Base-by-base conservation (phyloP, 176 grass and related monocot genomes). In the Ensete glaucum region DNA sequence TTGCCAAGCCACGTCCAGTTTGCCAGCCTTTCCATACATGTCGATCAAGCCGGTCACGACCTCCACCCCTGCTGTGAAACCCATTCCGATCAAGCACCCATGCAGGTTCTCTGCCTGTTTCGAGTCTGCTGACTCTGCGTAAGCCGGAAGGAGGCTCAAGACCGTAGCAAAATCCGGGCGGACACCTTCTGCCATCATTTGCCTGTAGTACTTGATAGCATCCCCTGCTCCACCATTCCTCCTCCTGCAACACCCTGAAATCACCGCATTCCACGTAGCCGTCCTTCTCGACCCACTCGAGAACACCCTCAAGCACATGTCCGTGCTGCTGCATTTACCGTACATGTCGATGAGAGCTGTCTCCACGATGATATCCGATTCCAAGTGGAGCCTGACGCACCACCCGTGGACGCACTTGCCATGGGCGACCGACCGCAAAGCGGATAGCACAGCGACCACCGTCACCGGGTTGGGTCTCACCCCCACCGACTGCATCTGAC, bases 261-360 rank as follows among this genome's bases (percentile, higher is more conserved):
- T 89, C 20, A 87, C 78, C 12, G 86, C 90, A 81, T 92, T 92
- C 86, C 90, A 89, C 56, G 81, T 85, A 63, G 81, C 90, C 15
- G 84, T 84, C 75, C 70, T 78, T 21, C 52, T 63, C 1, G 90
- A 89, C 12, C 86, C 76, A 20, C 60, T 81, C 52, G 71, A n/a
- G 24, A 89, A 72, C 64, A 81, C 78, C 64, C 65, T 26, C 5
- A 58, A 62, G 60, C 81, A 76, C 77, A 85, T 16, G 11, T 82
- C 49, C 73, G 69, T 57, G 54, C 48, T 49, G 23, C 58, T 29
- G 50, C 79, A 86, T 77, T 86, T 92, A 12, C 70, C 82, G 50
- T 89, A 87, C 50, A 68, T 73, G 73, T 85, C 57, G 29, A 92
- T 77, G 59, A 87, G 86, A 17, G 90, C 69, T 66, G 81, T 92